A percentile compares a stretch with the other conserved stretches of the same genome.
Evolutionary conservation across 306 rosid genomes (phyloP).

Genomic region (Sicyos edulis): DNA sequence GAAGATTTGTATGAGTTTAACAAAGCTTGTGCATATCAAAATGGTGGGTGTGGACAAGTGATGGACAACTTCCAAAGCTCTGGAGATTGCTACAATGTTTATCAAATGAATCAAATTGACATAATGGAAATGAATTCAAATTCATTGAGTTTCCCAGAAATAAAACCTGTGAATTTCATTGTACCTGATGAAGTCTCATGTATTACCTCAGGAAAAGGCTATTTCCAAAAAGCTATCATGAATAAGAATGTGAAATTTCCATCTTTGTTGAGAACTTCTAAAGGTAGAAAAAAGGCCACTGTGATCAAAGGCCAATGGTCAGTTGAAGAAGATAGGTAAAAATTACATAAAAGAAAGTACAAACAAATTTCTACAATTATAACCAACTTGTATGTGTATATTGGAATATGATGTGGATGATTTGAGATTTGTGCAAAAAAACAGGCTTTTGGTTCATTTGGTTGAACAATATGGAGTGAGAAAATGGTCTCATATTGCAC

Average conservation of each 20-base stretch:
- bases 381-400: background rate
- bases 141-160: constrained; percentile 28
- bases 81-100: constrained; percentile 36
- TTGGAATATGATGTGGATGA: background rate
- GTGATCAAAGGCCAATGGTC: constrained; percentile 92
- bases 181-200: constrained; percentile 64
- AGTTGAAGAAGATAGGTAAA: constrained; percentile 79
- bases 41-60: constrained; percentile 35
- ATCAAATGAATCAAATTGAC: constrained; percentile 36
- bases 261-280: constrained; percentile 34
- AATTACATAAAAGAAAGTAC: background rate
- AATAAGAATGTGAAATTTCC: constrained; percentile 33
- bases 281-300: constrained; percentile 46
- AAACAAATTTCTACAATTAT: no score
- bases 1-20: constrained; percentile 36
- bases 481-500: constrained; percentile 93
- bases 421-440: constrained; percentile 8
- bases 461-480: constrained; percentile 80
- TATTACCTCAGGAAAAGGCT: constrained; percentile 41
- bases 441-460: constrained; percentile 66
- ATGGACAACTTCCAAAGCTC: constrained; percentile 47
- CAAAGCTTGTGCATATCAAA: constrained; percentile 39
- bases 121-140: constrained; percentile 27
- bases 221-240: constrained; percentile 33
- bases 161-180: constrained; percentile 42